phyloP scores from a whole-genome alignment of 139 green algal species.

The Picochlorum sp. region DNA sequence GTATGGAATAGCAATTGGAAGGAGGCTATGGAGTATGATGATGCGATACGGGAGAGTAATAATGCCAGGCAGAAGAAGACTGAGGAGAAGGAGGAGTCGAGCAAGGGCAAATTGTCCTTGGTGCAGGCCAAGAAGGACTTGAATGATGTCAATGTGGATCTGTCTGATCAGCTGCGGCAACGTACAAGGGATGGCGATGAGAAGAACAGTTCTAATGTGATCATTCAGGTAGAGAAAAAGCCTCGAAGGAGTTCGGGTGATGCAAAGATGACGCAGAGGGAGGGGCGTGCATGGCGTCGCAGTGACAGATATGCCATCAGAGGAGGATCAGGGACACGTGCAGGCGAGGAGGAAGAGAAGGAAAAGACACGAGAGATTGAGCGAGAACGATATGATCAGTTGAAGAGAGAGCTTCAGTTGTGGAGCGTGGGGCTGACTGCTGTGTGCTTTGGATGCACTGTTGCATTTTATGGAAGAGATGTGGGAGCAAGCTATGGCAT shows the following conservation, averaged over 20 bases:
- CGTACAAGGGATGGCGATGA: not conserved
- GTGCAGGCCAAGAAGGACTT: conserved; percentile 24
- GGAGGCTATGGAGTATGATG: conserved; percentile 37
- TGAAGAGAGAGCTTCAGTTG: conserved; percentile 54
- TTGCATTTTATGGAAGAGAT: conserved; percentile 54
- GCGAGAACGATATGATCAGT: conserved; percentile 44
- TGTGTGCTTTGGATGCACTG: conserved; percentile 30
- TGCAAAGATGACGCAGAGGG: conserved; percentile 20
- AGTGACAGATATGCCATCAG: conserved; percentile 20
- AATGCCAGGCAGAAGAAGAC: not conserved
- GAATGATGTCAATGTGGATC: conserved; percentile 58
- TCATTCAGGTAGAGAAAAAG: not conserved
- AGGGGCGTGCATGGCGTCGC: conserved; percentile 33
- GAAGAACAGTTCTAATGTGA: not conserved
- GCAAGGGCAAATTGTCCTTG: conserved; percentile 21
- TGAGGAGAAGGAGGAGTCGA: not conserved
- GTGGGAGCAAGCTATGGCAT: conserved; percentile 65
- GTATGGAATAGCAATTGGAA: conserved; percentile 84
- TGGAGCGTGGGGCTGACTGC: conserved; percentile 45
- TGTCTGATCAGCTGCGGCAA: conserved; percentile 40
- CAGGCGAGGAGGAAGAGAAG: conserved; percentile 22
- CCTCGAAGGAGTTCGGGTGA: not conserved
- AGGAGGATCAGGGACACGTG: conserved; percentile 11
- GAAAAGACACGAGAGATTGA: conserved; percentile 28
- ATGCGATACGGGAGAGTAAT: conserved; percentile 7